Percentiles rank a stretch among this genome's conserved stretches.
Conservation (phyloP, 148 eudicot genomes). For the Rhododendron henanense region DNA sequence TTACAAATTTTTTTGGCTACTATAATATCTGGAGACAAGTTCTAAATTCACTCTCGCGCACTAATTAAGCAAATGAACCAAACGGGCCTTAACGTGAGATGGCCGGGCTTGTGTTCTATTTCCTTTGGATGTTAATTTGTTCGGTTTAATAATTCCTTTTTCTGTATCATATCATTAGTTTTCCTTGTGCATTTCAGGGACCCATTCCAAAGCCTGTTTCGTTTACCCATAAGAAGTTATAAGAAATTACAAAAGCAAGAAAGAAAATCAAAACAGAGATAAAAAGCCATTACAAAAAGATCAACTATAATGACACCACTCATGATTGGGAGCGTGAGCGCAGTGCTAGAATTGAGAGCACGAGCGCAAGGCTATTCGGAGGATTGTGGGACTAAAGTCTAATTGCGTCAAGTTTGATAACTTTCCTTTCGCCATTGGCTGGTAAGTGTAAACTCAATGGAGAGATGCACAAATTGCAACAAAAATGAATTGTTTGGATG, state of each 20-base stretch:
- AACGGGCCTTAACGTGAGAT: background rate
- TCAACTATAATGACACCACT: no score
- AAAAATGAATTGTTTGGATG: background rate
- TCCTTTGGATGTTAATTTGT: background rate
- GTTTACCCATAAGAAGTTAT: background rate
- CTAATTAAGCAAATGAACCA: background rate
- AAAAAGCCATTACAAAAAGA: background rate
- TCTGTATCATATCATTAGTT: background rate
- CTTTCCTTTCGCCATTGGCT: background rate
- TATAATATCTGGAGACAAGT: background rate
- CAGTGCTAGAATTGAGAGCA: no score
- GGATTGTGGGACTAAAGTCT: background rate
- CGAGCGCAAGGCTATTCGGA: no score
- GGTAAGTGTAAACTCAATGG: background rate
- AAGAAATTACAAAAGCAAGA: background rate
- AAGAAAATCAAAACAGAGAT: background rate
- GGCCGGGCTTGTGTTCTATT: background rate
- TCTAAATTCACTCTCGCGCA: background rate
- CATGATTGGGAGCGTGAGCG: no score
- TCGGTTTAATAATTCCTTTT: background rate
- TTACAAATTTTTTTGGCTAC: background rate
- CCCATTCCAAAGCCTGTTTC: background rate
- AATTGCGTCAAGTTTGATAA: background rate
- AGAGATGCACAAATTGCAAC: background rate
- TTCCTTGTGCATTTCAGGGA: background rate